Conservation (phyloP, 805 yeast genomes). For the Cyberlindnera saturnus region DNA sequence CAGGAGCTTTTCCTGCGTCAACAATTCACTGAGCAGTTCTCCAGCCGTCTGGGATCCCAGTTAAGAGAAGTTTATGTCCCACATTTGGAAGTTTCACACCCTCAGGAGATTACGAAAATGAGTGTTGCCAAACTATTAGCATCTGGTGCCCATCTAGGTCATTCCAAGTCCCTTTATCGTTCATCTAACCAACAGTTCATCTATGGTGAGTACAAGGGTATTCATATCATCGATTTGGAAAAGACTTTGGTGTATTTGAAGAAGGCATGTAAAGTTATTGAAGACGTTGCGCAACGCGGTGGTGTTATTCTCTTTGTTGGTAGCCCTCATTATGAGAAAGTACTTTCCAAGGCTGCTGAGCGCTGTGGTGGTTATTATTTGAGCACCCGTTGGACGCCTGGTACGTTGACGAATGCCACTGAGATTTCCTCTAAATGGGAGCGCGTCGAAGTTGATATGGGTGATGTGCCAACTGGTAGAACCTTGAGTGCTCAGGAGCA, state of each 20-base stretch:
- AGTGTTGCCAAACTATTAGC: slow-evolving; percentile 72
- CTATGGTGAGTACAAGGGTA: slow-evolving; percentile 84
- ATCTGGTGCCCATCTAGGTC: slow-evolving; percentile 94
- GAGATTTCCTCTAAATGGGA: slow-evolving; percentile 57
- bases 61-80: slow-evolving; percentile 62
- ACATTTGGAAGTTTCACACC: slow-evolving; percentile 55
- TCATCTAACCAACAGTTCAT: slow-evolving; percentile 80
- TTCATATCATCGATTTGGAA: slow-evolving; percentile 86
- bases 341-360: slow-evolving; percentile 73
- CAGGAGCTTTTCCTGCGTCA: slow-evolving; percentile 78
- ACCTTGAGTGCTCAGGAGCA: slow-evolving; percentile 43
- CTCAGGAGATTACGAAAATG: slow-evolving; percentile 50
- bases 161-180: slow-evolving; percentile 72
- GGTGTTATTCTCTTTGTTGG: slow-evolving; percentile 86
- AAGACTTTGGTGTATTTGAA: slow-evolving; percentile 71
- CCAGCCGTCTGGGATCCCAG: slow-evolving; percentile 59
- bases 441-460: slow-evolving; percentile 72
- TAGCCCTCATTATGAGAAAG: slow-evolving; percentile 65
- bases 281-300: slow-evolving; percentile 76
- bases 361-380: slow-evolving; percentile 79
- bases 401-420: slow-evolving; percentile 81
- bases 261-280: slow-evolving; percentile 79
- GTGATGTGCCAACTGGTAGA: slow-evolving; percentile 60
- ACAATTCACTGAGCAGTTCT: slow-evolving; percentile 48
- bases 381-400: slow-evolving; percentile 87